Conservation (phyloP, 2,329 filamentous ascomycete genomes). For the Penicillium janthinellum region DNA sequence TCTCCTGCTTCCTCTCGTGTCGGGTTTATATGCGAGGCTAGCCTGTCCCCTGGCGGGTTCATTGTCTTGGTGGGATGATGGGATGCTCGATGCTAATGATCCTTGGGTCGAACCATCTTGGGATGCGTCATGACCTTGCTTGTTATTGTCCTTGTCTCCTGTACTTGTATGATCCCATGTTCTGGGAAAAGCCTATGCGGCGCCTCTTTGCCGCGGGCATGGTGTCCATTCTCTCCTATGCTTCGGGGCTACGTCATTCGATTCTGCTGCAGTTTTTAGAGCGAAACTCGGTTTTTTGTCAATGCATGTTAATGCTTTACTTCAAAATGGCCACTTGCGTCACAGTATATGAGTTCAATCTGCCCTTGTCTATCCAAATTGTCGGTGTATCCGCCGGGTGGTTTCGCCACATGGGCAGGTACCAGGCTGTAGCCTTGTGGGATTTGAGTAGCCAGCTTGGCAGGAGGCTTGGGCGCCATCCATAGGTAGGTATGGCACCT, state of each 20-base stretch:
- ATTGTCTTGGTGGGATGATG: conserved; percentile 19
- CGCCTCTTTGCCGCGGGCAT: conserved; percentile 1
- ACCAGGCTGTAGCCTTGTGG: too few species aligned
- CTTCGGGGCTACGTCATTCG: neutral
- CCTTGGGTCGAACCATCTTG: conserved; percentile 21
- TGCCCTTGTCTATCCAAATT: too few species aligned
- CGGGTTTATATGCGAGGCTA: neutral
- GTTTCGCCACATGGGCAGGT: too few species aligned
- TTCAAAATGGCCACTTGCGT: neutral
- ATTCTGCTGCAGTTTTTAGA: neutral
- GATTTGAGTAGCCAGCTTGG: too few species aligned
- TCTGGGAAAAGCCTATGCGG: conserved; percentile 6
- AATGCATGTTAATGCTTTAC: neutral
- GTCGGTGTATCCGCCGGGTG: too few species aligned
- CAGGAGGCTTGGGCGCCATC: too few species aligned
- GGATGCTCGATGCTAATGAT: conserved; percentile 23
- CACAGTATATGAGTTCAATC: too few species aligned
- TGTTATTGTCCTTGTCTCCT: conserved; percentile 16
- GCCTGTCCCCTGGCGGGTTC: conserved; percentile 3
- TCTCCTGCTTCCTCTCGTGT: conserved; percentile 6
- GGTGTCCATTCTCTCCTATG: neutral
- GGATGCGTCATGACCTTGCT: conserved; percentile 26
- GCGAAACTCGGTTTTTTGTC: neutral
- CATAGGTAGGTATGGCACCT: too few species aligned
- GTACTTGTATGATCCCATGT: conserved; percentile 26